phyloP scores from a whole-genome alignment of 306 rosid genomes.

The Lathyrus tuberosus region DNA sequence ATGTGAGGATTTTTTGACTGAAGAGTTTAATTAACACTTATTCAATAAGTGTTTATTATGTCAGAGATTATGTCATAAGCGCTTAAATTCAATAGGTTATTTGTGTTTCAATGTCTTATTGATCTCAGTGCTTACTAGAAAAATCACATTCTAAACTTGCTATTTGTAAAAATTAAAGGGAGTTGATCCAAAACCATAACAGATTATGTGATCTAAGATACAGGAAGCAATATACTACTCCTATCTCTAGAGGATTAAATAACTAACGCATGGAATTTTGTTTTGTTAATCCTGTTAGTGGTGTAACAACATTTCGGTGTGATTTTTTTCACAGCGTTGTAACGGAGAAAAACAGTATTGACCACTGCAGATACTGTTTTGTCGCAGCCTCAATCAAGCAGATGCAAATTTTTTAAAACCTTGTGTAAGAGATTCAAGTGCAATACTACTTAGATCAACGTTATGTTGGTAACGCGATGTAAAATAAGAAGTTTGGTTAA shows the following conservation, averaged over 20 bases:
- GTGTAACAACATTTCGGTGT: neutral
- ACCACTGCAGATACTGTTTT: too few relatives aligned
- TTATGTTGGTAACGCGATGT: too few relatives aligned
- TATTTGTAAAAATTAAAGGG: neutral
- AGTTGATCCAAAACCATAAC: neutral
- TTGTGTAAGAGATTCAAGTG: too few relatives aligned
- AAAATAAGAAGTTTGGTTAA: too few relatives aligned
- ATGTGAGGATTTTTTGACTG: neutral
- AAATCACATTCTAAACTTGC: neutral
- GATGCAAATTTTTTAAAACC: too few relatives aligned
- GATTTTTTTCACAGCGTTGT: too few relatives aligned
- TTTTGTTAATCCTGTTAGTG: neutral
- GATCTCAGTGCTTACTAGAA: neutral
- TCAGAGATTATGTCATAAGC: neutral
- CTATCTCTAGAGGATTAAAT: neutral
- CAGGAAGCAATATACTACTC: neutral
- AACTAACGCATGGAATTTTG: neutral
- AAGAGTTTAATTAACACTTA: neutral
- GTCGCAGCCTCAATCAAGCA: too few relatives aligned
- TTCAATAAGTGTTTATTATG: neutral
- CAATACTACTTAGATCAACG: too few relatives aligned
- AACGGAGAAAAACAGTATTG: too few relatives aligned
- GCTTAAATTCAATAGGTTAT: neutral
- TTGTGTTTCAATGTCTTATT: neutral
- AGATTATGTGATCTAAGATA: neutral